Base-by-base conservation (phyloP, 1,284 basidiomycete species). In the Cutaneotrichosporon mucoides region DNA sequence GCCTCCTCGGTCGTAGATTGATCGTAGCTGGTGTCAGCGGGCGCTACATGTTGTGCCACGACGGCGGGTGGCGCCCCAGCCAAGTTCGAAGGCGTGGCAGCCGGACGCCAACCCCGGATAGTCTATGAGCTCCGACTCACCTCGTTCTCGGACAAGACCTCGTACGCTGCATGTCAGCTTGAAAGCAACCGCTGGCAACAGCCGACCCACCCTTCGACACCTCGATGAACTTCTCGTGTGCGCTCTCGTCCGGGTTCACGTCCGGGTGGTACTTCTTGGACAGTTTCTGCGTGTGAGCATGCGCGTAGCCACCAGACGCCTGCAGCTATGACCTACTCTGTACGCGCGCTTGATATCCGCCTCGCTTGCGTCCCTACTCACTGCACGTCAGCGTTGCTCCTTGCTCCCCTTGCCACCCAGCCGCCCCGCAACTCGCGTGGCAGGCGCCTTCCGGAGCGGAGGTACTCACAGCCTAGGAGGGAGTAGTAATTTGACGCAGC, bases 221-320 rank as follows among this genome's bases (percentile, higher is more conserved):
- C 66, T 94, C 87, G 13, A 95, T 89, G 71, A 96, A 96, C 73
- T 84, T 88, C 65, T 86, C 85, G 73, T 92, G 88, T 24, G 92
- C 88, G 11, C 82, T 86, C 61, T 86, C 83, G 11, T 90, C 89
- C 67, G 88, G 88, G 78, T 94, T 96, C 81, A 94, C 94, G 80
- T 97, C 93, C 0, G 93, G 93, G 73, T 96, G 93, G 65, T 85
- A 90, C 78, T 87, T 90, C 69, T 87, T 88, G 77, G 90, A 93
- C 50, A 95, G 81, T 73, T 86, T 87, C 79, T 93, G 62, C 38
- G 5, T 4, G 52, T 60, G 43, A 56, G 56, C 24, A 24, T 24
- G 24, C 24, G 24, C 2, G 24, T 3, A 24, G 24, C 24, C 24
- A 3, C 24, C 24, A 2, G 24, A 24, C 24, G 24, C 24, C 24